Conservation (phyloP, 176 grass and related monocot genomes). For the Thinopyrum elongatum region DNA sequence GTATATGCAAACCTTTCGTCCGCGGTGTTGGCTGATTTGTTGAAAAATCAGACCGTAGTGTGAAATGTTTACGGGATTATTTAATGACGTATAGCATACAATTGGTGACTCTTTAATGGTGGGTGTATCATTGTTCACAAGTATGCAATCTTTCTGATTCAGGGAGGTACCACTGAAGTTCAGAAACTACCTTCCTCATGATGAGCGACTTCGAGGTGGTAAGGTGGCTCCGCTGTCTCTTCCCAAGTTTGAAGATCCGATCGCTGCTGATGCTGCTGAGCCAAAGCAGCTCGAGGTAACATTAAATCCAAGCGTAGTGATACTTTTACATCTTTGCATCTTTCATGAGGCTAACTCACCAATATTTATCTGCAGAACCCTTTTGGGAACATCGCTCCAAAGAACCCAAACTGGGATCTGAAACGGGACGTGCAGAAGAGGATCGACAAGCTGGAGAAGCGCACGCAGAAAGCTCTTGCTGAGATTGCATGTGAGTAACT, state of each 20-base stretch:
- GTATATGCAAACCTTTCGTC: background rate
- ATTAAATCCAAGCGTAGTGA: no score
- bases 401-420: constrained; percentile 98
- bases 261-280: constrained; percentile 45
- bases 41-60: background rate
- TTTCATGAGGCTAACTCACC: background rate
- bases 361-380: constrained; percentile 51
- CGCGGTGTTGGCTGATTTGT: background rate
- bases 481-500: constrained; percentile 65
- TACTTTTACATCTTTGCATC: background rate
- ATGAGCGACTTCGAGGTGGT: constrained; percentile 80
- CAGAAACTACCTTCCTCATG: constrained; percentile 98
- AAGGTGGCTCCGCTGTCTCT: constrained; percentile 69
- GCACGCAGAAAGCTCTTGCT: constrained; percentile 87
- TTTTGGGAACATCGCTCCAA: constrained; percentile 92
- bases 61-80: background rate
- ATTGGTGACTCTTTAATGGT: background rate
- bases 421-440: constrained; percentile 87
- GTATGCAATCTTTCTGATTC: background rate
- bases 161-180: constrained; percentile 76
- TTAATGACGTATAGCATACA: background rate
- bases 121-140: background rate
- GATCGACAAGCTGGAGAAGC: constrained; percentile 86
- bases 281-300: constrained; percentile 66
- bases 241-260: constrained; percentile 89